Evolutionary conservation across 805 yeast species (phyloP).

Genomic region (Saccharomycopsis lassenensis): DNA sequence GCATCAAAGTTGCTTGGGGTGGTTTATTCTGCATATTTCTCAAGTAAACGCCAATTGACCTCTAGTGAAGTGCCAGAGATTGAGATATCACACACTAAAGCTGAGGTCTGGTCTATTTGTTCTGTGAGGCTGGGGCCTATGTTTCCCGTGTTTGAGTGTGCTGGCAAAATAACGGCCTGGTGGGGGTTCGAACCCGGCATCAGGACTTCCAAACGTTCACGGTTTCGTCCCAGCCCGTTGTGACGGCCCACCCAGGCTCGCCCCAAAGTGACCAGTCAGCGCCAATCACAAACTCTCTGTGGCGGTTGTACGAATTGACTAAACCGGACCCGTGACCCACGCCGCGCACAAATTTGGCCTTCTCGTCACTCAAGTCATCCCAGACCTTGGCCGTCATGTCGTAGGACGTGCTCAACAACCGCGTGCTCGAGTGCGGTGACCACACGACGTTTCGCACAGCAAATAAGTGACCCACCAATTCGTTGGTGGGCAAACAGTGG

Average conservation of each 20-base stretch:
- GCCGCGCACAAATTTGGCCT: slow-evolving; percentile 33
- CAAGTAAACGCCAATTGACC: no score
- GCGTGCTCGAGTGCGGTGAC: slow-evolving; percentile 79
- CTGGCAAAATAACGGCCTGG: no score
- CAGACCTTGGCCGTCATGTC: slow-evolving; percentile 91
- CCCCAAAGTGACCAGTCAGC: slow-evolving; percentile 98
- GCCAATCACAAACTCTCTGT: slow-evolving; percentile 84
- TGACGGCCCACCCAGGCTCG: slow-evolving; percentile 87
- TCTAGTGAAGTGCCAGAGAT: no score
- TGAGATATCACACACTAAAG: no score
- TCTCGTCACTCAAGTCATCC: slow-evolving; percentile 58
- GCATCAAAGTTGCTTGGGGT: no score
- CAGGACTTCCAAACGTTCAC: slow-evolving; percentile 76
- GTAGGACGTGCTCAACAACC: slow-evolving; percentile 66
- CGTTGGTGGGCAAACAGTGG: slow-evolving; percentile 35
- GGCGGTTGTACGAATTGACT: slow-evolving; percentile 49
- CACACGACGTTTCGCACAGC: slow-evolving; percentile 77
- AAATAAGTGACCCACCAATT: slow-evolving; percentile 75
- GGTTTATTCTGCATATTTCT: no score
- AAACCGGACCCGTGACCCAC: slow-evolving; percentile 34
- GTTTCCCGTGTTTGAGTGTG: no score
- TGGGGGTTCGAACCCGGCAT: no score
- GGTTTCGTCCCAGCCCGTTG: slow-evolving; percentile 96
- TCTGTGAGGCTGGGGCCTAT: no score
- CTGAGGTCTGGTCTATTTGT: no score